Evolutionary conservation across 495 filamentous ascomycete genomes (phyloP), one percentile per base, ranked within the genome.

Genomic region (Aspergillus homomorphus): DNA sequence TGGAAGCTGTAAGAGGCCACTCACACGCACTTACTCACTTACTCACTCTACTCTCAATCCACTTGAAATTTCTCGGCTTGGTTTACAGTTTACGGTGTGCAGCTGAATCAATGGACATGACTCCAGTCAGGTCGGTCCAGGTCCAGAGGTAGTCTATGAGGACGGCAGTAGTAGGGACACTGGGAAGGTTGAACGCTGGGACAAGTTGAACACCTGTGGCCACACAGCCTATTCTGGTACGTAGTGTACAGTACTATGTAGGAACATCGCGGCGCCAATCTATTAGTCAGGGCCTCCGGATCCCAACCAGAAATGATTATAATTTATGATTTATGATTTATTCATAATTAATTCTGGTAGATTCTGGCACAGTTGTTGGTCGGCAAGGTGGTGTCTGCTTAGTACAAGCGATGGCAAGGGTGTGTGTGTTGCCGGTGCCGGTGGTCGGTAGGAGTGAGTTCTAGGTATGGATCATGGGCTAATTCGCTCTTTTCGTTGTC

Each of bases 1-100:
- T 33, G 33, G 28, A 28, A 54, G 48, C 48, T 51, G 48, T 51
- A 51, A 51, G 48, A 51, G 48, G 24, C 23, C 45, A 48, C 23
- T 18, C 44, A 18, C 44, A 46, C n/a, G n/a, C n/a, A n/a, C n/a
- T n/a, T n/a, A n/a, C n/a, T n/a, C n/a, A n/a, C n/a, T n/a, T n/a
- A n/a, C n/a, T n/a, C n/a, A n/a, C n/a, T n/a, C n/a, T n/a, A n/a
- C n/a, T n/a, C 10, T 30, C 26, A 30, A 30, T 4, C 26, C 26
- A 30, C 26, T 10, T 30, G n/a, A 30, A 30, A 4, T 38, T 12
- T 38, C 33, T 38, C 33, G 33, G 33, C 2, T 38, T 9, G 33
- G 33, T 38, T 38, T 38, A 38, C 33, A 38, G 6, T 38, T 38
- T 38, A 38, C 33, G 2, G 33, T 38, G 7, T 38, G 33, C 33